A percentile compares a stretch with the other conserved stretches of the same genome.
Evolutionary conservation across 2,329 filamentous ascomycete genomes (phyloP).

Genomic region (Fusarium scirpi): DNA sequence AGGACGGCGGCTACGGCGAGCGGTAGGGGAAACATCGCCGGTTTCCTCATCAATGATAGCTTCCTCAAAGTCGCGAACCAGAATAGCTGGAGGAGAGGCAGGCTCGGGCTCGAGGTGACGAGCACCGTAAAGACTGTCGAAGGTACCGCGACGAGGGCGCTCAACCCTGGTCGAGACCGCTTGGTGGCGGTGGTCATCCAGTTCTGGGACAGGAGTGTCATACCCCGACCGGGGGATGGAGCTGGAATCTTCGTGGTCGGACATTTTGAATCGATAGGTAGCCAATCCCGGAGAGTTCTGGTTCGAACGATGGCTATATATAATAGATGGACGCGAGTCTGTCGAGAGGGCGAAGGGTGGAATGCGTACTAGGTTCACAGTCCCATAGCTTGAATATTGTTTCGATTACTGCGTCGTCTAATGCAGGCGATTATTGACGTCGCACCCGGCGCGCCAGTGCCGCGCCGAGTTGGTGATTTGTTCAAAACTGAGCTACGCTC

Average conservation of each 20-base stretch:
- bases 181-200: slow-evolving; percentile 88
- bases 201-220: slow-evolving; percentile 79
- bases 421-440: slow-evolving; percentile 40
- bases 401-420: slow-evolving; percentile 27
- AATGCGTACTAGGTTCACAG: slow-evolving; percentile 48
- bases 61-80: slow-evolving; percentile 85
- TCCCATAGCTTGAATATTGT: slow-evolving; percentile 48
- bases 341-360: slow-evolving; percentile 31
- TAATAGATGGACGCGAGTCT: slow-evolving; percentile 19
- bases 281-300: slow-evolving; percentile 4
- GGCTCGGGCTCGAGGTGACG: slow-evolving; percentile 59
- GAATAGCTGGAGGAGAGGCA: slow-evolving; percentile 54
- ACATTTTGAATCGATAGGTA: slow-evolving; percentile 64
- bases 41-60: slow-evolving; percentile 83
- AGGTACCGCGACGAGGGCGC: slow-evolving; percentile 75
- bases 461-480: slow-evolving; percentile 52
- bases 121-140: slow-evolving; percentile 75
- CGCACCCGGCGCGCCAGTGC: slow-evolving; percentile 53
- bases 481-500: slow-evolving; percentile 48
- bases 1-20: slow-evolving; percentile 63
- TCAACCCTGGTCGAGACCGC: slow-evolving; percentile 68
- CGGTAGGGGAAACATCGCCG: slow-evolving; percentile 58
- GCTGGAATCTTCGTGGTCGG: slow-evolving; percentile 72
- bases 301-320: slow-evolving; percentile 18
- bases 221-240: slow-evolving; percentile 71